Base-by-base conservation (phyloP, 768 basidiomycete genomes). In the Tylopilus sp. region DNA sequence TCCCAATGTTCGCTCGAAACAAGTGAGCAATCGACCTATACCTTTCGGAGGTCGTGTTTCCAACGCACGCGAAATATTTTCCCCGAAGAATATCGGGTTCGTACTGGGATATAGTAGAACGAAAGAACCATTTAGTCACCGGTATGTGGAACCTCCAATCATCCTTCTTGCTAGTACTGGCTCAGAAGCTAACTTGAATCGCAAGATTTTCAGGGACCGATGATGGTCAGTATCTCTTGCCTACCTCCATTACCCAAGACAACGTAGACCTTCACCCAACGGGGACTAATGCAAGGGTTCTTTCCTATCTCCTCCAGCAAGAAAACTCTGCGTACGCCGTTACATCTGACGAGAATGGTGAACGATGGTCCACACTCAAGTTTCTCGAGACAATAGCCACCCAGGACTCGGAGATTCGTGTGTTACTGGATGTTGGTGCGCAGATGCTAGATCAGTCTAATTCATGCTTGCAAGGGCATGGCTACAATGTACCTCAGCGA, bases 41-140 rank as follows among this genome's bases (percentile, higher is more conserved):
- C 45, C 56, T 73, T 3, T 69, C 71, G 1, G 60, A 10, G 13
- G 46, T 45, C 3, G 72, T 75, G 8, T 75, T 75, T 30, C 73
- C 74, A 0, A 71, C 53, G 25, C 61, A 70, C 33, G 71, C 71
- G 0, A 70, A 70, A 33, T 72, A 66, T 25, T 75, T 74, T 40
- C 65, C 62, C 0, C 53, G 44, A 0, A 75, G 71, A 30, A 50
- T 73, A 12, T 55, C 68, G 3, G 68, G 71, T 20, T 69, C 68
- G 1, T 68, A 64, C 2, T 73, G 72, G 72, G 74, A 73, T 53
- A 55, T 73, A 20, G 73, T 70, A 4, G 52, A 63, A 15, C 67
- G 57, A 42, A 55, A 46, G 10, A 39, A n/a, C 1, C 55, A 53
- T 15, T 7, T 62, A 1, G 6, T 38, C 12, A 36, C 23, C 8